Evolutionary conservation across 257 asterid genomes (phyloP).

Genomic region (Anisodus tanguticus): DNA sequence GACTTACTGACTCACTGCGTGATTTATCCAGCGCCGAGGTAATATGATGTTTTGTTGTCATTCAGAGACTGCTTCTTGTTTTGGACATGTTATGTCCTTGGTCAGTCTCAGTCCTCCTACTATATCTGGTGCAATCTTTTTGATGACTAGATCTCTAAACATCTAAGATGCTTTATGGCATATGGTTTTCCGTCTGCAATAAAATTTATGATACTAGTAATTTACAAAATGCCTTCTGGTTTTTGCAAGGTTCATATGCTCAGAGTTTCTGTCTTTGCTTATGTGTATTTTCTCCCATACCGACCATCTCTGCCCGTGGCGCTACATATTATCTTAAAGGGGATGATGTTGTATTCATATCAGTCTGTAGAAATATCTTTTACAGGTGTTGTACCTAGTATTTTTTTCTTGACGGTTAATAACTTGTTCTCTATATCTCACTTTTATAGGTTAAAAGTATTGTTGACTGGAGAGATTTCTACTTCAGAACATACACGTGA

Average conservation of each 20-base stretch:
- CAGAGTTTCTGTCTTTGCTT: not conserved
- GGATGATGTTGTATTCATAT: not conserved
- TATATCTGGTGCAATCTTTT: not conserved
- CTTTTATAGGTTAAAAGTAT: conserved; percentile 74
- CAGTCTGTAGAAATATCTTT: not conserved
- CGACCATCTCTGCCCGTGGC: not conserved
- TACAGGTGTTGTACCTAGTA: not conserved
- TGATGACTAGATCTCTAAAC: not conserved
- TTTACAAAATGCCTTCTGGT: conserved; percentile 3
- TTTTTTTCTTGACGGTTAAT: not conserved
- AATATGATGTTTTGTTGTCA: conserved; percentile 19
- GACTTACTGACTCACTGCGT: conserved; percentile 76
- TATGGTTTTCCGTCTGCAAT: not conserved
- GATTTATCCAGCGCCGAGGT: conserved; percentile 82
- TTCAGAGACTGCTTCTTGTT: not conserved
- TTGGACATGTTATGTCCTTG: not conserved
- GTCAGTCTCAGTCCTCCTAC: not conserved
- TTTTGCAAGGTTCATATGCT: not conserved
- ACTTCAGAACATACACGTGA: conserved; percentile 72
- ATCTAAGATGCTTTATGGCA: not conserved
- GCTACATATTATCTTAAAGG: not conserved
- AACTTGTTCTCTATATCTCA: not conserved
- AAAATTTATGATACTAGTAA: not conserved
- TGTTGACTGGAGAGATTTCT: conserved; percentile 93
- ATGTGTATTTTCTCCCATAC: conserved; percentile 14